Conservation (phyloP, 2,329 filamentous ascomycete genomes). For the Xylaria hypoxylon region DNA sequence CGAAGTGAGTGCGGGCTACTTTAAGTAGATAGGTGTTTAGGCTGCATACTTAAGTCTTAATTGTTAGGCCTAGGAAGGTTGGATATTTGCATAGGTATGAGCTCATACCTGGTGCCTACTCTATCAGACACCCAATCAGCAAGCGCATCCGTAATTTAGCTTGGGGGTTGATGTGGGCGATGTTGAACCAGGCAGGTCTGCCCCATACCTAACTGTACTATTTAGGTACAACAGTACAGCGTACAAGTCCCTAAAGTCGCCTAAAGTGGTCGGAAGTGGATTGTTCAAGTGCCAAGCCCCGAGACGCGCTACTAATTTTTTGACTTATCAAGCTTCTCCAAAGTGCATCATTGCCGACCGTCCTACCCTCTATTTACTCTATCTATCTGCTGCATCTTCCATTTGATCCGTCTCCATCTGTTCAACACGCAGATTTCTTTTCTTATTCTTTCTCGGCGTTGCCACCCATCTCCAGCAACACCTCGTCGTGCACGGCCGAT, state of each 20-base stretch:
- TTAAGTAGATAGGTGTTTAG: no score
- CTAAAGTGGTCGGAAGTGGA: background rate
- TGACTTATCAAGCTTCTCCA: constrained; percentile 37
- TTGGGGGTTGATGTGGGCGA: no score
- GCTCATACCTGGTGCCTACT: constrained; percentile 20
- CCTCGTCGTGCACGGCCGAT: background rate
- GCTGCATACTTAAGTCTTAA: no score
- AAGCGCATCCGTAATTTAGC: constrained; percentile 1
- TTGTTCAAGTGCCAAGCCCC: constrained; percentile 30
- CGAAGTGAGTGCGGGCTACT: background rate
- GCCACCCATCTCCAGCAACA: background rate
- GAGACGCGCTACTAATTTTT: constrained; percentile 42
- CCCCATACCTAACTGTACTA: no score
- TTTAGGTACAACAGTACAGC: no score
- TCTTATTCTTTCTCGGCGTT: background rate
- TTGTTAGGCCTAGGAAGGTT: no score
- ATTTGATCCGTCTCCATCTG: constrained; percentile 1
- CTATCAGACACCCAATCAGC: constrained; percentile 28
- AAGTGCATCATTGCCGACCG: constrained; percentile 38
- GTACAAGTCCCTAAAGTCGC: no score
- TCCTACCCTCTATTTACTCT: background rate
- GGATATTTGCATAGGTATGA: constrained; percentile 41
- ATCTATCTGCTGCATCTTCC: constrained; percentile 3
- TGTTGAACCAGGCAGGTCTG: no score
- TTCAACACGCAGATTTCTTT: background rate